Evolutionary conservation across 2,329 filamentous ascomycete species (phyloP).

Genomic region (Metarhizium robertsii): DNA sequence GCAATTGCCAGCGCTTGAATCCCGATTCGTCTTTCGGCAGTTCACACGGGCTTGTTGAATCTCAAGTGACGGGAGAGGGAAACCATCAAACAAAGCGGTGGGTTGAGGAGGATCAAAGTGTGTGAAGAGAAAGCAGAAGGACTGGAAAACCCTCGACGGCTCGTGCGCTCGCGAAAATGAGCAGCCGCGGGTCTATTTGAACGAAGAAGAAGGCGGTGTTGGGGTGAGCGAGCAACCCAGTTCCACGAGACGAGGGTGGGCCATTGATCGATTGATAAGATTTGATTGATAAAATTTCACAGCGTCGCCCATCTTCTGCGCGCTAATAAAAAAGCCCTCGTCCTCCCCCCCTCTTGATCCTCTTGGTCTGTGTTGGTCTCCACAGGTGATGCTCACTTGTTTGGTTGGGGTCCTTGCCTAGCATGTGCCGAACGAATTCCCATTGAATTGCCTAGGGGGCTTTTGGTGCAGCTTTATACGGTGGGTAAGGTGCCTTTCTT

Average conservation of each 20-base stretch:
- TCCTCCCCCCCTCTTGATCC: background rate
- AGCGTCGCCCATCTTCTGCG: background rate
- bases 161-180: background rate
- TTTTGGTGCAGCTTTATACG: background rate
- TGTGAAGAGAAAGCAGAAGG: background rate
- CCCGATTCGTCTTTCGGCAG: background rate
- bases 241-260: slow-evolving; percentile 22
- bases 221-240: slow-evolving; percentile 14
- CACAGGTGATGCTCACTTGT: background rate
- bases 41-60: too few species aligned
- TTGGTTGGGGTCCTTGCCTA: background rate
- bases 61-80: too few species aligned
- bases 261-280: slow-evolving; percentile 38
- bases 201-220: slow-evolving; percentile 7
- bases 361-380: background rate
- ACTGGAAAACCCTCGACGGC: background rate
- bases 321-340: background rate
- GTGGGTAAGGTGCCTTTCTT: too few species aligned
- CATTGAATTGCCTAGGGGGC: background rate
- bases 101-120: background rate
- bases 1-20: background rate
- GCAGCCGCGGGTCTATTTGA: slow-evolving; percentile 7
- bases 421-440: background rate
- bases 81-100: background rate
- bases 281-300: slow-evolving; percentile 34